A percentile compares a stretch with the other conserved stretches of the same genome.
Conservation (phyloP, 306 rosid species). For the Pachyrhizus erosus region DNA sequence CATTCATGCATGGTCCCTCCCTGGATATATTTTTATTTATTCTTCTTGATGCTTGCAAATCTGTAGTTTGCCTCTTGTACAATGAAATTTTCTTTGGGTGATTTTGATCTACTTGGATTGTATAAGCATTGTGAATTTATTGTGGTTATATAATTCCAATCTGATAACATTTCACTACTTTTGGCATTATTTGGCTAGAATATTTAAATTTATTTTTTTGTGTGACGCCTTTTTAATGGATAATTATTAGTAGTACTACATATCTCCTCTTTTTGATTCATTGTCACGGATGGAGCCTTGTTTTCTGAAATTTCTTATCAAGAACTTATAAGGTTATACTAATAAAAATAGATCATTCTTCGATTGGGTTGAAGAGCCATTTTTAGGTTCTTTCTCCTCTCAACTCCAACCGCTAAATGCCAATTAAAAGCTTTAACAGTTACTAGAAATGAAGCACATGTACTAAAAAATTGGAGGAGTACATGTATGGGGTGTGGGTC, state of each 20-base stretch:
- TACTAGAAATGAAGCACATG: background rate
- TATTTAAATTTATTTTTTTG: background rate
- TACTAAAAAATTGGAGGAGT: background rate
- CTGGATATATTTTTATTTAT: background rate
- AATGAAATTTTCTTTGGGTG: background rate
- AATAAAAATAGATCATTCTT: background rate
- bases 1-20: constrained; percentile 1
- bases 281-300: constrained; percentile 12
- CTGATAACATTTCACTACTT: background rate
- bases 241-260: background rate
- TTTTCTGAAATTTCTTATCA: constrained; percentile 13
- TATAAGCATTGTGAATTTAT: background rate
- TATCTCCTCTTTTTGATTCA: constrained; percentile 17
- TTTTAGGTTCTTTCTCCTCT: background rate
- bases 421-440: background rate
- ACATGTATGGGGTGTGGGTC: background rate
- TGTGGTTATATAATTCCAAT: background rate
- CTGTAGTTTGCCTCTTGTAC: background rate
- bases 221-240: background rate
- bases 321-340: background rate
- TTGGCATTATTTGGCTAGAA: background rate
- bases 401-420: background rate
- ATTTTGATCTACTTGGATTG: constrained; percentile 14
- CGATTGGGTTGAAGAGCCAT: background rate
- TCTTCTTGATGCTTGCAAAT: constrained; percentile 28